Evolutionary conservation across 2,329 filamentous ascomycete species (phyloP).

Genomic region (Aspergillus spinulosporus): DNA sequence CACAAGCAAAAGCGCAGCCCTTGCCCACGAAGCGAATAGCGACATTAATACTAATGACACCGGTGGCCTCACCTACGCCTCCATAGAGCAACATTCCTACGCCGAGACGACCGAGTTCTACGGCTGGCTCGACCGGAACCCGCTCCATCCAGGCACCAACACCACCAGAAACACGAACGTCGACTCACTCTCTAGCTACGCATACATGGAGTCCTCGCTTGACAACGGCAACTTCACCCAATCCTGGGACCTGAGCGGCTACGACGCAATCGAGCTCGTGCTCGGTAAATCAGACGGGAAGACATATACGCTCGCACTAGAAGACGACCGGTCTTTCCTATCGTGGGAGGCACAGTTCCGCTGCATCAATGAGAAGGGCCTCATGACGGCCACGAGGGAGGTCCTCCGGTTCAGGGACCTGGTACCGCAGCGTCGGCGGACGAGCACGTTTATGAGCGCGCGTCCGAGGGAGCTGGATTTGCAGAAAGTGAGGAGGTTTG

Average conservation of each 20-base stretch:
- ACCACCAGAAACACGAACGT: not conserved
- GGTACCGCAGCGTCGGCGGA: not conserved
- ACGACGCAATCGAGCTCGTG: slow-evolving; percentile 9
- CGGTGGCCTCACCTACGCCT: slow-evolving; percentile 1
- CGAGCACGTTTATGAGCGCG: not conserved
- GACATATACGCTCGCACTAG: slow-evolving; percentile 3
- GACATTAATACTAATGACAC: not conserved
- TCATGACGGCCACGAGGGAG: not conserved
- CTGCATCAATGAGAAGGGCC: not conserved
- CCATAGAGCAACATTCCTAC: not conserved
- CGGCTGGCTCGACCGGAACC: slow-evolving; percentile 11
- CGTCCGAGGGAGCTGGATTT: not conserved
- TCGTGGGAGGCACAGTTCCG: slow-evolving; percentile 7
- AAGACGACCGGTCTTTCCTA: not conserved
- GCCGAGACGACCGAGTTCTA: slow-evolving; percentile 2
- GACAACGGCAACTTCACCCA: not conserved
- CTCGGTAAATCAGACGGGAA: slow-evolving; percentile 10
- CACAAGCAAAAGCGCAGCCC: not conserved
- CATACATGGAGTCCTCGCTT: not conserved
- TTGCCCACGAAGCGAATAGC: not conserved
- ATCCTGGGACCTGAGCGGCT: not conserved
- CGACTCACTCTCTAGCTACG: not conserved
- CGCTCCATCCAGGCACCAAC: not conserved
- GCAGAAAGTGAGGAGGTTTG: not conserved
- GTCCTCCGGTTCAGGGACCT: slow-evolving; percentile 2